These are phyloP conservation scores for Chamaenerion angustifolium DNA, from an alignment of 345 rosid genomes.

Conservation along the genomic window DNA sequence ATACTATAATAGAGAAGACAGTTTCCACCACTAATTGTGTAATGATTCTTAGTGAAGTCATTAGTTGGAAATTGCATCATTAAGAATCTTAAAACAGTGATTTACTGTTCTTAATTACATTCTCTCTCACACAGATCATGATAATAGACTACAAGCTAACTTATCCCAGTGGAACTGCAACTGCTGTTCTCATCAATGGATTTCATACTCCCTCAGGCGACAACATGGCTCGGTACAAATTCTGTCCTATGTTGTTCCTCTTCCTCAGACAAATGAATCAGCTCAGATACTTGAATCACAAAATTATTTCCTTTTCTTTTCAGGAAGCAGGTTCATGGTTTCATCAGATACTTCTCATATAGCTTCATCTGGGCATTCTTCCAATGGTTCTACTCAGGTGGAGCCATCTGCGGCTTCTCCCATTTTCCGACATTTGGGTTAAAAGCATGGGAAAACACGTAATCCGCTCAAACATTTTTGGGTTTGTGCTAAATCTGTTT, in stretches of 20 bases:
- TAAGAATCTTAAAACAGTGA: too few species aligned
- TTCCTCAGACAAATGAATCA: background rate
- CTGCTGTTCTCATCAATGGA: conserved; percentile 42
- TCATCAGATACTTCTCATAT: conserved; percentile 23
- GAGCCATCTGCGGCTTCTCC: conserved; percentile 25
- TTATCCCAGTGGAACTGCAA: conserved; percentile 46
- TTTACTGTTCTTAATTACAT: background rate
- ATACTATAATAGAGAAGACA: too few species aligned
- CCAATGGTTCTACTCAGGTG: conserved; percentile 40
- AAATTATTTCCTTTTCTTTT: conserved; percentile 2
- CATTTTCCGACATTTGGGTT: conserved; percentile 38
- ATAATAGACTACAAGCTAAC: conserved; percentile 30
- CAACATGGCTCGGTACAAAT: conserved; percentile 24
- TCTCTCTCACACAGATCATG: conserved; percentile 21
- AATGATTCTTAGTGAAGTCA: too few species aligned
- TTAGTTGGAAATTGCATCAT: too few species aligned
- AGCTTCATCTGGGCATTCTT: conserved; percentile 39
- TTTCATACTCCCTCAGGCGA: conserved; percentile 33
- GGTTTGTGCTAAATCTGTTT: background rate
- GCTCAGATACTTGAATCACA: too few species aligned
- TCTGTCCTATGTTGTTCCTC: background rate
- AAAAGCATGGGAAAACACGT: conserved; percentile 30
- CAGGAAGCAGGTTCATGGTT: conserved; percentile 40
- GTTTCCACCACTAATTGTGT: too few species aligned
- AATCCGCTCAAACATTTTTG: conserved; percentile 2